A percentile compares a stretch with the other conserved stretches of the same genome.
phyloP scores from a whole-genome alignment of 2,329 filamentous ascomycete genomes.

The Trichoderma sp. region DNA sequence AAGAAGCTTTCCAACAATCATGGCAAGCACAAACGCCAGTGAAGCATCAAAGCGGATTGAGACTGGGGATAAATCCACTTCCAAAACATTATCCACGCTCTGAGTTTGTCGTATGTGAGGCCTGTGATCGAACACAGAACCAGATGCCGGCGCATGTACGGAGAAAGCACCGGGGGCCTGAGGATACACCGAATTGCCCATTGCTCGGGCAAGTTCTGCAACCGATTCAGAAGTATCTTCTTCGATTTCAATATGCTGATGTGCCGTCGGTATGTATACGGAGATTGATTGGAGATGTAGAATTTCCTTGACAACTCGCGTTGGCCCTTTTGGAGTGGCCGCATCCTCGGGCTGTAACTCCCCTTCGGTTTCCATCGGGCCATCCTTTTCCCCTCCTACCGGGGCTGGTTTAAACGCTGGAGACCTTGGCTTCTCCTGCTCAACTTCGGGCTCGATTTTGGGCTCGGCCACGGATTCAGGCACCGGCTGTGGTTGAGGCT shows the following conservation, averaged over 20 bases:
- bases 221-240: conserved; percentile 29
- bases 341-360: conserved; percentile 38
- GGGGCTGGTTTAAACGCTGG: conserved; percentile 30
- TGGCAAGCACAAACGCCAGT: conserved; percentile 52
- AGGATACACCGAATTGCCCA: conserved; percentile 42
- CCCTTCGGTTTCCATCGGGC: neutral
- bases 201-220: conserved; percentile 30
- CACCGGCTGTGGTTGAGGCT: neutral
- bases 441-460: neutral
- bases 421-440: conserved; percentile 27
- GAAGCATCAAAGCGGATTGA: conserved; percentile 55
- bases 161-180: conserved; percentile 63
- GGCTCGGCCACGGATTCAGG: neutral
- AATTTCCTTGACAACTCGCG: conserved; percentile 55
- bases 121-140: neutral
- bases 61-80: conserved; percentile 51
- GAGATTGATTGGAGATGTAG: conserved; percentile 50
- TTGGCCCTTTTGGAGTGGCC: conserved; percentile 50
- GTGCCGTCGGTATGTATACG: conserved; percentile 51
- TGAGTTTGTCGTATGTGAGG: neutral
- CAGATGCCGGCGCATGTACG: conserved; percentile 33
- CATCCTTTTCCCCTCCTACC: neutral
- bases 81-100: conserved; percentile 35
- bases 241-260: conserved; percentile 42
- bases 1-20: conserved; percentile 49